phyloP scores from a whole-genome alignment of 805 yeast species.

The Candida tammaniensis region DNA sequence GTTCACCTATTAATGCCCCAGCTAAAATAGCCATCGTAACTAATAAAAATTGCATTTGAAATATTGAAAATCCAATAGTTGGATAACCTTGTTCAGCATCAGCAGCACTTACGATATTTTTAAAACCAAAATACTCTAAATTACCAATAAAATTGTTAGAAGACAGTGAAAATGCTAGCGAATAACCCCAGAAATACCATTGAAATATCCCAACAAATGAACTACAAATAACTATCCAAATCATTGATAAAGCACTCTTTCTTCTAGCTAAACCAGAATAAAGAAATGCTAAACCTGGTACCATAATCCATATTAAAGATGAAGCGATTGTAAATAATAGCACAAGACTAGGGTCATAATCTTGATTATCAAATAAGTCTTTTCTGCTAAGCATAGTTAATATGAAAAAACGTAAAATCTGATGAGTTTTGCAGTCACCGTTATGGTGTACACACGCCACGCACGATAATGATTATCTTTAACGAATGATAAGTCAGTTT shows the following conservation, averaged over 20 bases:
- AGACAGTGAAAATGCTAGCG: constrained; percentile 82
- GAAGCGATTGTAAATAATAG: constrained; percentile 56
- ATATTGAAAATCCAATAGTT: constrained; percentile 78
- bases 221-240: constrained; percentile 75
- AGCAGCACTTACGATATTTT: constrained; percentile 57
- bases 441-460: too few species aligned
- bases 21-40: constrained; percentile 91
- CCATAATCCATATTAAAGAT: constrained; percentile 81
- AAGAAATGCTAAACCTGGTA: constrained; percentile 90
- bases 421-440: too few species aligned
- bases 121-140: constrained; percentile 76
- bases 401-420: constrained; percentile 14
- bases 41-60: constrained; percentile 87
- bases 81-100: constrained; percentile 55
- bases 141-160: constrained; percentile 86
- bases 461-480: too few species aligned
- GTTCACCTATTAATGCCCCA: constrained; percentile 84
- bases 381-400: constrained; percentile 17
- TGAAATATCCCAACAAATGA: constrained; percentile 75
- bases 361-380: constrained; percentile 33
- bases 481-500: too few species aligned
- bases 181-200: constrained; percentile 99
- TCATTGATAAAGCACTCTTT: constrained; percentile 83
- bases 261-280: constrained; percentile 90
- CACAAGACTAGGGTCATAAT: constrained; percentile 26